Evolutionary conservation across 495 filamentous ascomycete genomes (phyloP).

Genomic region (Podospora conica): DNA sequence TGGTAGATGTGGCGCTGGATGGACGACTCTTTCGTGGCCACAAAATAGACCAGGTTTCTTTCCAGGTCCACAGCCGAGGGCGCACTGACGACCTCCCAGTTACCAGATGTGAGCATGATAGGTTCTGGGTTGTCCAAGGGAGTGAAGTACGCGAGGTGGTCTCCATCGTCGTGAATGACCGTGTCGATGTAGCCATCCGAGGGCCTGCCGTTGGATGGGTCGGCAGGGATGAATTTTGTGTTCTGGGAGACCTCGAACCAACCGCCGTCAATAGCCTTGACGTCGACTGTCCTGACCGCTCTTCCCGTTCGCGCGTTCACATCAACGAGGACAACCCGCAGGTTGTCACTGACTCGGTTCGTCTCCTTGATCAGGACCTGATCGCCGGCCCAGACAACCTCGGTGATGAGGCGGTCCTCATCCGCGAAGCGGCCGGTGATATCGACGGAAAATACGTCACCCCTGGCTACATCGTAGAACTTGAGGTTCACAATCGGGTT

Average conservation of each 20-base stretch:
- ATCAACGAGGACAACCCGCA: slow-evolving; percentile 82
- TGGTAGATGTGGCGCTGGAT: slow-evolving; percentile 88
- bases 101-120: slow-evolving; percentile 74
- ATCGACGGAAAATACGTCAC: slow-evolving; percentile 72
- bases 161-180: slow-evolving; percentile 76
- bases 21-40: slow-evolving; percentile 78
- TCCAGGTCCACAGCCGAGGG: slow-evolving; percentile 82
- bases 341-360: slow-evolving; percentile 85
- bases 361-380: slow-evolving; percentile 84
- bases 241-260: slow-evolving; percentile 94
- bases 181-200: slow-evolving; percentile 92
- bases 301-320: slow-evolving; percentile 68
- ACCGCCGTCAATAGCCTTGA: slow-evolving; percentile 79
- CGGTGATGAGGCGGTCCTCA: slow-evolving; percentile 83
- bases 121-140: slow-evolving; percentile 78
- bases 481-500: slow-evolving; percentile 83
- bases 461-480: slow-evolving; percentile 81
- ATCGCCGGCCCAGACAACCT: slow-evolving; percentile 82
- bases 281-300: slow-evolving; percentile 69
- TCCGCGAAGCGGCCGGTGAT: slow-evolving; percentile 72
- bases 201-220: slow-evolving; percentile 66
- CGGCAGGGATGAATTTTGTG: slow-evolving; percentile 80
- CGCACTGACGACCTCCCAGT: slow-evolving; percentile 89
- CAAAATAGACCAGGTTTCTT: slow-evolving; percentile 82
- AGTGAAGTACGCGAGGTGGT: slow-evolving; percentile 93